Evolutionary conservation across 2,329 filamentous ascomycete species (phyloP).

Genomic region (Penicillium janthinellum): DNA sequence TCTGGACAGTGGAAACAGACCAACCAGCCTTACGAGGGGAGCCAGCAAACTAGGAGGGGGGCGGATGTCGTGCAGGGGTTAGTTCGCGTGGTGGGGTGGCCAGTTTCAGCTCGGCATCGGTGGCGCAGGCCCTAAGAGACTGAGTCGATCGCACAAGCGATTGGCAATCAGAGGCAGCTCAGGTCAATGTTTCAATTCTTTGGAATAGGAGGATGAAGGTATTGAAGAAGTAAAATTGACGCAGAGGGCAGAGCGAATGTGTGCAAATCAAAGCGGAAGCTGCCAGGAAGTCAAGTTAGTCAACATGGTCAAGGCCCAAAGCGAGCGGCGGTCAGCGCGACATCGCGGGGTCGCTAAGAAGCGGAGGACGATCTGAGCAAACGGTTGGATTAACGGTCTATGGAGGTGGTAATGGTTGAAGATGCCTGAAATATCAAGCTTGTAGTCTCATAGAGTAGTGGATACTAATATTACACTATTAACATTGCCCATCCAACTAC

Average conservation of each 20-base stretch:
- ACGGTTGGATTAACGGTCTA: too few species aligned
- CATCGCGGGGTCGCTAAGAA: too few species aligned
- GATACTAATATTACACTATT: too few species aligned
- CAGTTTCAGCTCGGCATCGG: background rate
- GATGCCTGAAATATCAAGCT: too few species aligned
- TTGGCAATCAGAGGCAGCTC: background rate
- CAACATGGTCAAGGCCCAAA: too few species aligned
- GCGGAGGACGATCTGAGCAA: too few species aligned
- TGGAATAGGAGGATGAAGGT: background rate
- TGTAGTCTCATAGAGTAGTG: too few species aligned
- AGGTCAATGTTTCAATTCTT: too few species aligned
- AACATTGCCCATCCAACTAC: too few species aligned
- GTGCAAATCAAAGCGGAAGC: background rate
- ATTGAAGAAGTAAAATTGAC: background rate
- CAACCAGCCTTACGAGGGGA: constrained; percentile 1
- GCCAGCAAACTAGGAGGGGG: background rate
- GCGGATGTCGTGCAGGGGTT: constrained; percentile 15
- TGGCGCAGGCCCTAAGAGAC: constrained; percentile 2
- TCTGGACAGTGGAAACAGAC: background rate
- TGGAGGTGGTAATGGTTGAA: too few species aligned
- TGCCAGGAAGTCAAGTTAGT: background rate
- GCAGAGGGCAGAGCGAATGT: background rate
- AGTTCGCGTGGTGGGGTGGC: constrained; percentile 2
- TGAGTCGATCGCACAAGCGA: background rate
- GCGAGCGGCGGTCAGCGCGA: too few species aligned